Conservation (phyloP, 2,329 filamentous ascomycete species). For the Trichoderma sp. region DNA sequence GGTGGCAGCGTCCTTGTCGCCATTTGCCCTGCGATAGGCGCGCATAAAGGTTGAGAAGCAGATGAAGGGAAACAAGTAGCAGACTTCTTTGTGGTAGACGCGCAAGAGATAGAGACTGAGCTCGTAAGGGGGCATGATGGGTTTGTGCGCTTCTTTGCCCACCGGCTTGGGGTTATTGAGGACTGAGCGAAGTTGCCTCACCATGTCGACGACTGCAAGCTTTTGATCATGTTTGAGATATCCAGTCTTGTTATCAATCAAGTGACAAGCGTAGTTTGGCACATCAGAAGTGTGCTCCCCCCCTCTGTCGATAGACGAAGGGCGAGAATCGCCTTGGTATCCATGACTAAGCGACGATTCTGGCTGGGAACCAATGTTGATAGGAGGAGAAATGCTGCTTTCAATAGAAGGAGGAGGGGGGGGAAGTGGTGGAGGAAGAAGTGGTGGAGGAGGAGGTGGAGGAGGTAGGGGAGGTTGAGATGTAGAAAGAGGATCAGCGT, state of each 20-base stretch:
- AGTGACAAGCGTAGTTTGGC: background rate
- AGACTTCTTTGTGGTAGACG: constrained; percentile 43
- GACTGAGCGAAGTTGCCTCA: background rate
- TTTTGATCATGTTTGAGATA: background rate
- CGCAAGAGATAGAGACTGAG: constrained; percentile 45
- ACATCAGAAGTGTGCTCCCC: background rate
- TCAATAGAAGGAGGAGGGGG: background rate
- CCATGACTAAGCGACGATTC: background rate
- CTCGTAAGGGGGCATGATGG: constrained; percentile 41
- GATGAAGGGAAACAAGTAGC: constrained; percentile 48
- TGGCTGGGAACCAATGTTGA: background rate
- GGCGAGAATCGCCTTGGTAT: background rate
- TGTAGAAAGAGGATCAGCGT: background rate
- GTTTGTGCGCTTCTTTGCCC: background rate
- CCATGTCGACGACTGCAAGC: background rate
- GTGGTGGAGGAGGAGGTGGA: background rate
- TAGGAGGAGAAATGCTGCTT: background rate
- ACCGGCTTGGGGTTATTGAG: background rate
- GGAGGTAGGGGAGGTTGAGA: no score
- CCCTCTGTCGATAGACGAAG: background rate
- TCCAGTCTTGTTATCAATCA: background rate
- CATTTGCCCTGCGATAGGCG: constrained; percentile 45
- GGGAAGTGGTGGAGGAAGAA: background rate
- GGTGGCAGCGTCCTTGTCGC: constrained; percentile 18
- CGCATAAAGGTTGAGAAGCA: constrained; percentile 44